Evolutionary conservation across 2,329 filamentous ascomycete genomes (phyloP).

Genomic region (Coleophoma crateriformis): DNA sequence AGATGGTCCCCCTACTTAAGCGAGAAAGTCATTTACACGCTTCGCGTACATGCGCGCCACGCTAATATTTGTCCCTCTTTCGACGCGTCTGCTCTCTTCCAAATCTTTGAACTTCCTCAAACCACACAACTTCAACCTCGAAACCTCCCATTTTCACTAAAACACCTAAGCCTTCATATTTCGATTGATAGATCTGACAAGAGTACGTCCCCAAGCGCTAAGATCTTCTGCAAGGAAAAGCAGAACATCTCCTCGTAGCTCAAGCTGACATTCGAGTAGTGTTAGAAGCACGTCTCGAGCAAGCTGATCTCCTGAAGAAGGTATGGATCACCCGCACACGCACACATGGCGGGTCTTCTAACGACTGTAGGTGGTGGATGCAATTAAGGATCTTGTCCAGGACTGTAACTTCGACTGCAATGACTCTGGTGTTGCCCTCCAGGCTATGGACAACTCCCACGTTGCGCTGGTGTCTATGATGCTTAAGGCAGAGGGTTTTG

Average conservation of each 20-base stretch:
- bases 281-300: conserved; percentile 96
- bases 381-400: conserved; percentile 98
- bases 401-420: conserved; percentile 99
- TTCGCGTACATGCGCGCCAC: neutral
- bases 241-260: neutral
- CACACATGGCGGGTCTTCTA: conserved; percentile 9
- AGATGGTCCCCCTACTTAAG: neutral
- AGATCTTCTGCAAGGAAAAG: neutral
- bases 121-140: neutral
- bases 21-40: neutral
- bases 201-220: neutral
- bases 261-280: conserved; percentile 31
- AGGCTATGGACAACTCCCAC: conserved; percentile 99
- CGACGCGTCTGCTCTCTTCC: neutral
- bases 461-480: conserved; percentile 98
- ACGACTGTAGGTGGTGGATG: conserved; percentile 75
- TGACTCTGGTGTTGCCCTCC: conserved; percentile 95
- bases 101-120: neutral
- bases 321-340: conserved; percentile 37
- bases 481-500: conserved; percentile 92
- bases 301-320: conserved; percentile 93
- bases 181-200: neutral
- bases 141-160: neutral
- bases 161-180: neutral
- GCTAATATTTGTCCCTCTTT: neutral